phyloP scores from a whole-genome alignment of 768 basidiomycete species.

The Amanita inopinata region DNA sequence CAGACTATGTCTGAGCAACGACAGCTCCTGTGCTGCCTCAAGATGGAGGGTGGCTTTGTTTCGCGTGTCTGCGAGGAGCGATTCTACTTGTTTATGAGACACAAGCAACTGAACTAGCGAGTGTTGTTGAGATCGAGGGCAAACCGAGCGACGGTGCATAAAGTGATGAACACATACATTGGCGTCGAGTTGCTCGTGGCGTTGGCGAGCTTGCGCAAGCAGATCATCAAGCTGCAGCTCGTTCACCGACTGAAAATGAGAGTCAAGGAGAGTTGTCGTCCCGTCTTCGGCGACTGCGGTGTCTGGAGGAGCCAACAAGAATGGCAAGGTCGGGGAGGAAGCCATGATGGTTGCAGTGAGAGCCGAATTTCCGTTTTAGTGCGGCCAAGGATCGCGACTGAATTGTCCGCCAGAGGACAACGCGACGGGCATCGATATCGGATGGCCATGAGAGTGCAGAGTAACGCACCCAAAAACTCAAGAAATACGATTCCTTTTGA shows the following conservation, averaged over 20 bases:
- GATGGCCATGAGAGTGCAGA: too few relatives aligned
- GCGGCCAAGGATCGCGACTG: too few relatives aligned
- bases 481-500: too few relatives aligned
- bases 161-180: slow-evolving; percentile 30
- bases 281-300: slow-evolving; percentile 23
- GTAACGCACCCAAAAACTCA: too few relatives aligned
- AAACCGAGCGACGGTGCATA: slow-evolving; percentile 13
- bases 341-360: background rate
- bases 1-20: slow-evolving; percentile 66
- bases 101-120: slow-evolving; percentile 47
- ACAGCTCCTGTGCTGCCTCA: slow-evolving; percentile 60
- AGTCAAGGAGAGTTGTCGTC: slow-evolving; percentile 32
- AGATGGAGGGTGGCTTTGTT: slow-evolving; percentile 38
- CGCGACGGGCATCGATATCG: too few relatives aligned
- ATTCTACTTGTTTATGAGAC: slow-evolving; percentile 40
- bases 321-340: slow-evolving; percentile 4
- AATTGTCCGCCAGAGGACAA: too few relatives aligned
- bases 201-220: slow-evolving; percentile 32
- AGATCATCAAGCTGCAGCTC: slow-evolving; percentile 40
- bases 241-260: slow-evolving; percentile 35
- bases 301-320: slow-evolving; percentile 39
- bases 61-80: slow-evolving; percentile 39
- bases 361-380: too few relatives aligned
- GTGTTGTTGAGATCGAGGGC: slow-evolving; percentile 20
- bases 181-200: slow-evolving; percentile 29